Evolutionary conservation across 768 basidiomycete species (phyloP), one percentile per base, ranked within the genome.

Genomic region (Lactarius pseudohatsudake): DNA sequence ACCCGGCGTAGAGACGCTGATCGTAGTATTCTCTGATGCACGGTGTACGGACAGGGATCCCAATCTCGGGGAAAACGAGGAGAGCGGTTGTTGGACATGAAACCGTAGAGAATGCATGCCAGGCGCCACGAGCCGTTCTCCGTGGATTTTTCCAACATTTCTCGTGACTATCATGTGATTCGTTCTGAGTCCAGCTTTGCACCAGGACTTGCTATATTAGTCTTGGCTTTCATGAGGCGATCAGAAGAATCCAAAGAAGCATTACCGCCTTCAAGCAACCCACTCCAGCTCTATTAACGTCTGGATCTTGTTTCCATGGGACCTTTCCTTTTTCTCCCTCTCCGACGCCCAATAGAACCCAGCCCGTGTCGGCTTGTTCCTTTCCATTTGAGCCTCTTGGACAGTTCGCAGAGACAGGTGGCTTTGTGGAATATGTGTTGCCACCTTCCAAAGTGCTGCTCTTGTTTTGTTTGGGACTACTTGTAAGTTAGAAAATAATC

Each of bases 1-100:
- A 3, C 81, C 82, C 0, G 92, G 92, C 0, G 91, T 92, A 38
- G 76, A 72, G 22, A 90, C 78, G 15, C 79, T 73, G 53, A 84
- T 58, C 0, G 62, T 38, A 2, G 22, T 30, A 13, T 65, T 47
- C 20, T 61, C 56, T 3, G 57, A 57, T 30, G 16, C 13, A 15
- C 70, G 61, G 15, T 59, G 57, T 9, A 71, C 47, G 15, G 64
- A 30, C 1, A 66, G 28, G 1, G 41, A 64, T 36, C 70, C 68
- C 6, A 69, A 30, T 47, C 68, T 69, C 32, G 68, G 70, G 41
- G 67, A 53, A 57, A 71, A 66, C 47, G 57, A 56, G 56, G 61
- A 45, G 5, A 50, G 9, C 6, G 59, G 26, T 5, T 36, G 22
- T 34, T 50, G 53, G 43, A 70, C 28, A 41, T 66, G 50, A 59